These are phyloP conservation scores for Fraxinus anomala DNA, from an alignment of 257 asterid genomes.

Conservation along the genomic window DNA sequence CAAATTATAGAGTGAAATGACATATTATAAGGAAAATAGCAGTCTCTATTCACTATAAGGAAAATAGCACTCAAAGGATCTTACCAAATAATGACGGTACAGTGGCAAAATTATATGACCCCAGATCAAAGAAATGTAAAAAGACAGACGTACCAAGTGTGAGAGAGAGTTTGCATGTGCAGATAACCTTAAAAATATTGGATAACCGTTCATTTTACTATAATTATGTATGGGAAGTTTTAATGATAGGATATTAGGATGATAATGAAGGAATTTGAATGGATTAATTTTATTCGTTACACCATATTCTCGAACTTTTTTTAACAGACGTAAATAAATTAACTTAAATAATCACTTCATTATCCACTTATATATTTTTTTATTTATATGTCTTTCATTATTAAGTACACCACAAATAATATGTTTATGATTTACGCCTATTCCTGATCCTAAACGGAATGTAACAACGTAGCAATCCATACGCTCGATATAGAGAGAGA, in stretches of 20 bases:
- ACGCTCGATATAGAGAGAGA: too few relatives aligned
- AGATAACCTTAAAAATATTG: conserved; percentile 1
- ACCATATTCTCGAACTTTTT: too few relatives aligned
- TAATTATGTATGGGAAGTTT: not conserved
- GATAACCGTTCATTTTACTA: not conserved
- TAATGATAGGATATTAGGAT: not conserved
- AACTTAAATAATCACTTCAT: too few relatives aligned
- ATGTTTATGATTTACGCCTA: too few relatives aligned
- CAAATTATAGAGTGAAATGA: conserved; percentile 8
- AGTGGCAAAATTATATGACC: conserved; percentile 18
- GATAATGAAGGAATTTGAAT: not conserved
- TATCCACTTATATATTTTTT: too few relatives aligned
- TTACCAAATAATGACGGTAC: conserved; percentile 30
- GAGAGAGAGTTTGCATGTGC: conserved; percentile 21
- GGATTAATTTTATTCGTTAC: not conserved
- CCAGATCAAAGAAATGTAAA: conserved; percentile 29
- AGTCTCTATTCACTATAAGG: not conserved
- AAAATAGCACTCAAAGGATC: conserved; percentile 17
- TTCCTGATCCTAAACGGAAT: too few relatives aligned
- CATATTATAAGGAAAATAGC: not conserved
- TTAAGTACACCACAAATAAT: too few relatives aligned
- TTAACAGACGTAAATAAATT: too few relatives aligned
- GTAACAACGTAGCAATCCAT: too few relatives aligned
- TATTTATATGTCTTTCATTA: too few relatives aligned
- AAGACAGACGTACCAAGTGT: conserved; percentile 25